phyloP scores from a whole-genome alignment of 768 basidiomycete species.

The Boletus pseudopeckii region DNA sequence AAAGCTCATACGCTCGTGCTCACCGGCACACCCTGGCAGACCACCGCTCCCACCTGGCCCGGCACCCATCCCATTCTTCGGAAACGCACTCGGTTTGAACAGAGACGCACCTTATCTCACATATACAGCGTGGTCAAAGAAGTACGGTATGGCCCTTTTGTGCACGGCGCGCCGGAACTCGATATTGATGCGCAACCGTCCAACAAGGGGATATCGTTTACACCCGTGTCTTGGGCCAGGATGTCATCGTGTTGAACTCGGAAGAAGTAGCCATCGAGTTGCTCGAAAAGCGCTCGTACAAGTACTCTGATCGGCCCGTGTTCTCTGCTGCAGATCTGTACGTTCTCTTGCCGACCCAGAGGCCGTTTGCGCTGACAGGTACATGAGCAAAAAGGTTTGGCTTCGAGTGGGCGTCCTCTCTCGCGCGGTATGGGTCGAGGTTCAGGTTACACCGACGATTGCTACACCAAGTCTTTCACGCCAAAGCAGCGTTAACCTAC shows the following conservation, averaged over 20 bases:
- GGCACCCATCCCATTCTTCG: conserved; percentile 9
- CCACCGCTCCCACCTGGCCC: conserved; percentile 20
- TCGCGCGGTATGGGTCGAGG: conserved; percentile 19
- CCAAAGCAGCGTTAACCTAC: conserved; percentile 8
- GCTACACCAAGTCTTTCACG: conserved; percentile 17
- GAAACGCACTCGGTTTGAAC: conserved; percentile 13
- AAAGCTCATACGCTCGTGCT: background rate
- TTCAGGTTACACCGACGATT: conserved; percentile 24
- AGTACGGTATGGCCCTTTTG: conserved; percentile 9
- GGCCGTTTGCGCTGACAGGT: background rate
- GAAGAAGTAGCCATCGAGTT: conserved; percentile 44
- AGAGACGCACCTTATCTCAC: conserved; percentile 7
- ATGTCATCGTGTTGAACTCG: conserved; percentile 50
- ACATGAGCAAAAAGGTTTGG: conserved; percentile 14
- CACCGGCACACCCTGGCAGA: background rate
- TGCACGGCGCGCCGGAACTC: background rate
- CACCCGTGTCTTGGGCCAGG: conserved; percentile 37
- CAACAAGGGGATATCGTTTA: conserved; percentile 6
- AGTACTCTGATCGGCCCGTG: conserved; percentile 39
- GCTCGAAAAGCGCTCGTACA: conserved; percentile 49
- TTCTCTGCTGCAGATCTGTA: conserved; percentile 3
- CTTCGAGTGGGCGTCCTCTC: conserved; percentile 11
- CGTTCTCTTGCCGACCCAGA: background rate
- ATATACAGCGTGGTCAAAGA: conserved; percentile 21
- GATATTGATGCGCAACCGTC: background rate